Evolutionary conservation across 1,139 yeast species (phyloP), one percentile per base, ranked within the genome.

Genomic region (Kodamaea suecica): DNA sequence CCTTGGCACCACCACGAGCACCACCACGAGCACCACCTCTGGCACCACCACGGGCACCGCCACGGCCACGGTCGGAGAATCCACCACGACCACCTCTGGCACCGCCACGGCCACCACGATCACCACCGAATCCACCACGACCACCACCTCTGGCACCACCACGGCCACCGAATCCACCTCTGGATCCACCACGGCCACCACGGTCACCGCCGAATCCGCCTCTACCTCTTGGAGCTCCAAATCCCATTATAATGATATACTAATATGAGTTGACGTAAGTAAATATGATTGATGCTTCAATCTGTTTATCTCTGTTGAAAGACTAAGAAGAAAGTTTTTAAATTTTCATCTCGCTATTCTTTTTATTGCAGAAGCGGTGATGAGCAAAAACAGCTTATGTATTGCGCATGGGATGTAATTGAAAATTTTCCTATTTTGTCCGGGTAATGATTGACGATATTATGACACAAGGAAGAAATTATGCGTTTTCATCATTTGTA

Each of bases 1-100:
- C 97, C 70, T 87, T 85, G 57, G 95, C 85, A 63, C 97, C 98
- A 50, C 84, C 85, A 49, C 71, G 57, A 48, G 84, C 84, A 62
- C 85, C 85, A 50, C 90, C 90, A 48, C 80, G 57, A 45, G 85
- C 87, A 61, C 87, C 92, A 48, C 88, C 86, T 42, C 84, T 53
- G 36, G 74, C 74, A 49, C 84, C 85, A 53, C 87, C 73, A 40
- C 77, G 66, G 32, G 78, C 76, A 39, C 83, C 81, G 28, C 70
- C 36, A 30, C 53, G 55, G 43, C 76, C 75, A 38, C 70, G 48
- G 31, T 63, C 63, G 35, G 75, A 74, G 27, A 67, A 52, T 21
- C 57, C 41, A 11, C 53, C 57, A 39, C 80, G 83, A 33, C 63
- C 50, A 38, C 78, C 57, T 31, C 70, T 63, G 36, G 73, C 73